Evolutionary conservation across 805 yeast genomes (phyloP).

Genomic region (Barnettozyma californica): DNA sequence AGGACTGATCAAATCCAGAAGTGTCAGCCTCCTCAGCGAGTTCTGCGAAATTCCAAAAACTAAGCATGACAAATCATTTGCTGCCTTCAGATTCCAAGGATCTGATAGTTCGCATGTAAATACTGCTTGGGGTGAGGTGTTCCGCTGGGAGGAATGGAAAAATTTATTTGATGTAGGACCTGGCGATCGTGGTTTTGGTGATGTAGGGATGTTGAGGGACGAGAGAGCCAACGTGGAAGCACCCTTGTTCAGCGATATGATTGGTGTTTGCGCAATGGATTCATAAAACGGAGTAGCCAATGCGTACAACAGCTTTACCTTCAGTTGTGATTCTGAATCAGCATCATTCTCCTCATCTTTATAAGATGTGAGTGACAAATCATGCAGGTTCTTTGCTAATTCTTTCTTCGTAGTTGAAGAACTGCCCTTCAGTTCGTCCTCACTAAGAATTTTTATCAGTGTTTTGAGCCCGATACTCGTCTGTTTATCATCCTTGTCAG

Average conservation of each 20-base stretch:
- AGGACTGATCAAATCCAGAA: conserved; percentile 73
- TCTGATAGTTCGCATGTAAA: conserved; percentile 68
- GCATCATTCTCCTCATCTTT: conserved; percentile 9
- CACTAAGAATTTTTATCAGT: conserved; percentile 43
- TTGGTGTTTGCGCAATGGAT: conserved; percentile 23
- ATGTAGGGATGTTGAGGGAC: conserved; percentile 9
- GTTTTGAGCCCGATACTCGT: conserved; percentile 33
- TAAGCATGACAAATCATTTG: conserved; percentile 85
- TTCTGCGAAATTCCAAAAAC: conserved; percentile 75
- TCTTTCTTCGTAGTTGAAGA: conserved; percentile 28
- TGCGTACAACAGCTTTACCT: conserved; percentile 50
- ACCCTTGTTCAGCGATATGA: conserved; percentile 21
- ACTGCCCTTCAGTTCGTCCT: conserved; percentile 24
- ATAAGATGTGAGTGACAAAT: conserved; percentile 43
- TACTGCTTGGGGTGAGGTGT: conserved; percentile 74
- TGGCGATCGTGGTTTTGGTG: conserved; percentile 8
- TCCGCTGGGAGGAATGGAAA: conserved; percentile 68
- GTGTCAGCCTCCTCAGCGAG: conserved; percentile 54
- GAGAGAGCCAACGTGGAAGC: conserved; percentile 30
- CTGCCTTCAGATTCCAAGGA: conserved; percentile 80
- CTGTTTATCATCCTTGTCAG: conserved; percentile 3
- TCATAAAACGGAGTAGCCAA: conserved; percentile 58
- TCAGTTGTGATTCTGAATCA: conserved; percentile 20
- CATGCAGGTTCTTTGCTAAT: conserved; percentile 50
- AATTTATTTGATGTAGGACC: conserved; percentile 31